These are phyloP conservation scores for Diaporthe helianthi DNA, from an alignment of 2,329 filamentous ascomycete species.

Conservation along the genomic window DNA sequence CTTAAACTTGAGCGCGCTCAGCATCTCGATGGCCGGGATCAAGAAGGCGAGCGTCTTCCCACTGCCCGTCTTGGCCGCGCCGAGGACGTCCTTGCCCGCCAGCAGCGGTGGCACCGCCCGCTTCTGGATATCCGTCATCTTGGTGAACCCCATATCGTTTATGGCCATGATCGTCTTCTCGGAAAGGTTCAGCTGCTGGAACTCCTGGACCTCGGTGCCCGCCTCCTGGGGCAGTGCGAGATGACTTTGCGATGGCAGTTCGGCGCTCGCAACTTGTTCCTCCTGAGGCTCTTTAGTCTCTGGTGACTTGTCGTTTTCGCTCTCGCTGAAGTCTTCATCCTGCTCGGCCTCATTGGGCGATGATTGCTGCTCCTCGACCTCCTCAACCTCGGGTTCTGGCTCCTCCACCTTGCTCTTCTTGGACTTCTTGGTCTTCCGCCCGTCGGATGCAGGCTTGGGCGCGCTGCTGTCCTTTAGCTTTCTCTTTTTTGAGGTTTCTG, in stretches of 20 bases:
- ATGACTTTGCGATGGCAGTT: constrained; percentile 48
- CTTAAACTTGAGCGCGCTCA: constrained; percentile 90
- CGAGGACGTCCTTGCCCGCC: constrained; percentile 89
- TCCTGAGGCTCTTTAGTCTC: constrained; percentile 40
- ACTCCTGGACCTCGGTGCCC: constrained; percentile 70
- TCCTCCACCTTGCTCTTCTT: constrained; percentile 34
- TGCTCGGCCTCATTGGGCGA: constrained; percentile 37
- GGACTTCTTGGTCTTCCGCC: constrained; percentile 32
- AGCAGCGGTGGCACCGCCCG: constrained; percentile 86
- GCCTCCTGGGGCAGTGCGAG: constrained; percentile 63
- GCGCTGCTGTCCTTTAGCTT: constrained; percentile 44
- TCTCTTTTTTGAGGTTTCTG: constrained; percentile 46
- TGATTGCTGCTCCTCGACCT: constrained; percentile 34
- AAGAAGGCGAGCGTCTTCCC: constrained; percentile 96
- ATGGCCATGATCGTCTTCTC: constrained; percentile 90
- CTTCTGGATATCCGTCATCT: constrained; percentile 94
- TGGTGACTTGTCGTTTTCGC: constrained; percentile 25
- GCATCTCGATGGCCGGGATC: constrained; percentile 92
- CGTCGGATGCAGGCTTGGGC: constrained; percentile 36
- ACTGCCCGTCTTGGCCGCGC: constrained; percentile 93
- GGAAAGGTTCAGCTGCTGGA: constrained; percentile 83
- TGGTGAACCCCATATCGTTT: constrained; percentile 88
- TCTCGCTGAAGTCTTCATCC: constrained; percentile 32
- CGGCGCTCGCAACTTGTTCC: constrained; percentile 43
- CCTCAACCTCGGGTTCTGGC: constrained; percentile 30